phyloP scores from a whole-genome alignment of 2,329 filamentous ascomycete species.

The Aspergillus hiratsukae region DNA sequence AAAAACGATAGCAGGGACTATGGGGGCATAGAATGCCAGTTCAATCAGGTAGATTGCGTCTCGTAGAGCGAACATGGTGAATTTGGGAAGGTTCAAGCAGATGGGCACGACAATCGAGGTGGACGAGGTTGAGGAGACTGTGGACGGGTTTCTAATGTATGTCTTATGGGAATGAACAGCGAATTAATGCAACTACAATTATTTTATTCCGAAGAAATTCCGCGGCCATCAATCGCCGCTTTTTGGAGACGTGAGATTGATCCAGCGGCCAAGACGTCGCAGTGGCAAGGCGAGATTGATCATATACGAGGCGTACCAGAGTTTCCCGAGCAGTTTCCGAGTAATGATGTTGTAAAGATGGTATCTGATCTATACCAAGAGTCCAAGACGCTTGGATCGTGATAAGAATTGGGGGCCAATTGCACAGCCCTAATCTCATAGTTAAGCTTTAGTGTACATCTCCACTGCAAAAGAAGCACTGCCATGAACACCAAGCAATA shows the following conservation, averaged over 20 bases:
- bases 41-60: constrained; percentile 15
- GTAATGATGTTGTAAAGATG: no score
- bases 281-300: no score
- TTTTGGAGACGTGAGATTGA: no score
- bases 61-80: constrained; percentile 12
- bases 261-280: no score
- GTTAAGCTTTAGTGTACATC: background rate
- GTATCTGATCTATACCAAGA: background rate
- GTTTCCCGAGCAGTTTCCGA: no score
- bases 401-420: background rate
- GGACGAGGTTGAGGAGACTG: background rate
- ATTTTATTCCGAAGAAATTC: no score
- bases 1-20: constrained; percentile 11
- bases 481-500: constrained; percentile 3
- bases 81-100: background rate
- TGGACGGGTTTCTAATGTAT: no score
- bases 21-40: constrained; percentile 14
- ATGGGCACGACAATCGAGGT: constrained; percentile 1
- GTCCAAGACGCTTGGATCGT: no score
- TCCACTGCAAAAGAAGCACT: background rate
- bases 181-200: no score
- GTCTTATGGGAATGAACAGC: no score
- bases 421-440: background rate
- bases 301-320: no score
- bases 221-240: no score